These are phyloP conservation scores for Aschersonia sp. DNA, from an alignment of 2,329 filamentous ascomycete genomes.

Conservation along the genomic window DNA sequence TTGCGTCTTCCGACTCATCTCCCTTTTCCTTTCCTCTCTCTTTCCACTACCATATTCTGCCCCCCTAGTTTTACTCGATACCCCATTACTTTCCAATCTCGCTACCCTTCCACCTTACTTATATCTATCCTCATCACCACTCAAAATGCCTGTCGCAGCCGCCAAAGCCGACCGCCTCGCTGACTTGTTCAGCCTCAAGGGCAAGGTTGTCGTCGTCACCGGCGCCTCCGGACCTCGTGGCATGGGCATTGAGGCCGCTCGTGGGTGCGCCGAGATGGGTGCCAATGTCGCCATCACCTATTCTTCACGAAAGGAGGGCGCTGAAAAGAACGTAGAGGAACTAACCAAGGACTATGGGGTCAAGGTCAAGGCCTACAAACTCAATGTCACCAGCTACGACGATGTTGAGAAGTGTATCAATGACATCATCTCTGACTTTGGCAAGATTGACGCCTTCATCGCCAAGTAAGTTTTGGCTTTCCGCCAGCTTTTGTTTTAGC, in stretches of 20 bases:
- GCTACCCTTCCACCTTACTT: neutral
- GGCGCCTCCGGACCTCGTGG: conserved; percentile 56
- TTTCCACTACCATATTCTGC: neutral
- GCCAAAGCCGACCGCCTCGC: conserved; percentile 42
- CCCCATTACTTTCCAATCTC: neutral
- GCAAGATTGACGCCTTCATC: conserved; percentile 59
- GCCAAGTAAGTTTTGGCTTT: conserved; percentile 44
- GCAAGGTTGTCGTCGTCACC: conserved; percentile 57
- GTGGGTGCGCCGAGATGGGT: conserved; percentile 57
- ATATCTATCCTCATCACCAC: neutral
- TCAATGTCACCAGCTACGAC: conserved; percentile 38
- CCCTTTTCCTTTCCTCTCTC: neutral
- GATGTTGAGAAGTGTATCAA: conserved; percentile 37
- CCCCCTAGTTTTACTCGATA: neutral
- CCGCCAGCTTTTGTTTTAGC: conserved; percentile 20
- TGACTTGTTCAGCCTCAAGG: conserved; percentile 59
- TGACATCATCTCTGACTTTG: conserved; percentile 59
- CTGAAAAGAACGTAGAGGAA: conserved; percentile 50
- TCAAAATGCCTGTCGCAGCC: conserved; percentile 38
- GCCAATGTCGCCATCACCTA: conserved; percentile 60
- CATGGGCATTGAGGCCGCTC: conserved; percentile 55
- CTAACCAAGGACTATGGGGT: conserved; percentile 53
- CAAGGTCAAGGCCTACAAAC: conserved; percentile 47
- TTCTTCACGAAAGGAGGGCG: conserved; percentile 53
- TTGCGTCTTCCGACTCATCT: neutral